A percentile compares a stretch with the other conserved stretches of the same genome.
These are phyloP conservation scores for Grigorovia yakushimaensis DNA, from an alignment of 805 yeast species.

Conservation along the genomic window DNA sequence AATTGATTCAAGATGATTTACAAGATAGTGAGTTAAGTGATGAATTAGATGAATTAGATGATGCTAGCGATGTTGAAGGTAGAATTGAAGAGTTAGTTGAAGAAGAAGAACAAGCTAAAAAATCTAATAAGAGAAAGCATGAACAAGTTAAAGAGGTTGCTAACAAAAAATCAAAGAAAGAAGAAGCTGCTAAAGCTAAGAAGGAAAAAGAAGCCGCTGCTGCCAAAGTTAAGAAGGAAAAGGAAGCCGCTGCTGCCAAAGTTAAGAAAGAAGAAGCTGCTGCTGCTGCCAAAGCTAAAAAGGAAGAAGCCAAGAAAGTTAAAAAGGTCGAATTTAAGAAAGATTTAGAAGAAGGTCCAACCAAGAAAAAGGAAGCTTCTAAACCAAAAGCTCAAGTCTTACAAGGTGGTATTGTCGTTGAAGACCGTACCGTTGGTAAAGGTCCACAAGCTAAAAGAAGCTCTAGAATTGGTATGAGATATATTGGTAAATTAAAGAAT, in stretches of 20 bases:
- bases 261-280: conserved; percentile 21
- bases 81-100: conserved; percentile 68
- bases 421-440: conserved; percentile 83
- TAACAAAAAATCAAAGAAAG: conserved; percentile 64
- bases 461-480: conserved; percentile 88
- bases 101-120: conserved; percentile 44
- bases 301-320: conserved; percentile 35
- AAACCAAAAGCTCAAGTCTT: conserved; percentile 65
- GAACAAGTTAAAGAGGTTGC: conserved; percentile 62
- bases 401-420: conserved; percentile 87
- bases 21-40: conserved; percentile 52
- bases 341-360: conserved; percentile 91
- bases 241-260: conserved; percentile 23
- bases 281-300: conserved; percentile 21
- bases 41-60: conserved; percentile 42
- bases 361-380: conserved; percentile 33
- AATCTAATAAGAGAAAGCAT: conserved; percentile 44
- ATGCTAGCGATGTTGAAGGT: conserved; percentile 59
- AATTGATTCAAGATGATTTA: conserved; percentile 41
- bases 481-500: conserved; percentile 93
- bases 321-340: conserved; percentile 83
- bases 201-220: neutral
- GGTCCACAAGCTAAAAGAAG: conserved; percentile 86
- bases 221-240: conserved; percentile 10
- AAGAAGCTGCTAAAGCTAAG: conserved; percentile 32